Evolutionary conservation across 1,139 yeast species (phyloP), one percentile per base, ranked within the genome.

Genomic region (Debaryomycetaceae sp.): DNA sequence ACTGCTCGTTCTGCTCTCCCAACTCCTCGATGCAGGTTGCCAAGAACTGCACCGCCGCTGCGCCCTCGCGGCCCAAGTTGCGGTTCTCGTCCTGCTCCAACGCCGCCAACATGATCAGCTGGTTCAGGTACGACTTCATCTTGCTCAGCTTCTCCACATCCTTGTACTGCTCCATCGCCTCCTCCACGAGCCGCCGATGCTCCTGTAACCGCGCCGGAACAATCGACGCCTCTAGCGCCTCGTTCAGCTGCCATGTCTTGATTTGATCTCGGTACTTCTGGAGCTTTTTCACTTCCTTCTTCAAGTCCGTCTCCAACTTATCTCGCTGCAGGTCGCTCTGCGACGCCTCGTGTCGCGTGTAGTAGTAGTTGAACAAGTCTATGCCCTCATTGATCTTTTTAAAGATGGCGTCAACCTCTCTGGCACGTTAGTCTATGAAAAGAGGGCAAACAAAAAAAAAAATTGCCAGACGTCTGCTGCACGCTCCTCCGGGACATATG

Each of bases 351-450:
- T 65, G 69, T 29, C 74, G 53, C 21, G 65, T 64, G 41, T 60
- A 65, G 42, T 67, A 68, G 40, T 67, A 67, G 40, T 67, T 64
- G 52, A 91, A 93, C 40, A 82, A 83, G 36, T 77, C 82, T 29
- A 91, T 71, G n/a, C 97, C 97, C 64, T 91, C 97, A 42, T 79
- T 79, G 40, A 91, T 95, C 57, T 91, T 86, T 56, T 91, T 91
- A 71, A 88, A 82, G 51, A 89, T 88, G 51, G 91, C 85, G 63
- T 93, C 99, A 57, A 91, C 88, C 62, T 93, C 99, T 42, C 64
- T 58, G 32, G 18, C 18, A 16, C 5, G 38, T 35, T 34, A 34
- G 37, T 34, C 31, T 20, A 11, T 9, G n/a, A 19, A n/a, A 19
- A 19, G 21, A 19, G 10, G 10, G 21, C 10, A n/a, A 19, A 19